Conservation (phyloP, 1,284 basidiomycete genomes). For the Ganoderma multipileum region DNA sequence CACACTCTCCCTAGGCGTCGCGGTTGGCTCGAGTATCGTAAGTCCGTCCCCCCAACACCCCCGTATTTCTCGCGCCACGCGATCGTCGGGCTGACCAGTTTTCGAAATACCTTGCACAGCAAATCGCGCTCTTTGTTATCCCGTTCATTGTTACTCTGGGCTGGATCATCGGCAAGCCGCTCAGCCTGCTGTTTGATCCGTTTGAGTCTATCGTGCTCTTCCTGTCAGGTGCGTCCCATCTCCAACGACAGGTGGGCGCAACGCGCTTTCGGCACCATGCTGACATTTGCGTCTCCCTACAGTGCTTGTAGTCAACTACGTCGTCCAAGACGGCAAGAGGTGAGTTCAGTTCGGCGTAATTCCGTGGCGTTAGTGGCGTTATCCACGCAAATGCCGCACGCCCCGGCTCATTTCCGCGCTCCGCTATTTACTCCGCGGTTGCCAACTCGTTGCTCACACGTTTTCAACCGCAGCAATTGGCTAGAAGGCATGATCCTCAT, state of each 20-base stretch:
- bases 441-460: constrained; percentile 21
- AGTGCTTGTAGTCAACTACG: constrained; percentile 44
- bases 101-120: constrained; percentile 49
- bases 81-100: not conserved
- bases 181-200: constrained; percentile 70
- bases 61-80: not conserved
- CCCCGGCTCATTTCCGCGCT: not conserved
- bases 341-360: constrained; percentile 13
- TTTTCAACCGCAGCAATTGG: constrained; percentile 35
- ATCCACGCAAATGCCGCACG: not conserved
- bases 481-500: constrained; percentile 59
- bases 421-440: constrained; percentile 2
- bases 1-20: constrained; percentile 78
- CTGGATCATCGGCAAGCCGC: constrained; percentile 71
- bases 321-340: constrained; percentile 41
- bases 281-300: not conserved
- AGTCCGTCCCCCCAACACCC: constrained; percentile 38
- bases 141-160: constrained; percentile 73
- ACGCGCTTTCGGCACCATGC: not conserved
- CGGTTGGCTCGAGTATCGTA: constrained; percentile 91
- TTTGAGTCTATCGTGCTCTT: constrained; percentile 68
- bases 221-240: constrained; percentile 39
- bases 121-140: constrained; percentile 88
- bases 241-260: constrained; percentile 11
- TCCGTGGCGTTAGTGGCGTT: not conserved